Percentiles rank a stretch among this genome's conserved stretches.
Conservation (phyloP, 495 filamentous ascomycete genomes). For the Pyrenula aspistea region DNA sequence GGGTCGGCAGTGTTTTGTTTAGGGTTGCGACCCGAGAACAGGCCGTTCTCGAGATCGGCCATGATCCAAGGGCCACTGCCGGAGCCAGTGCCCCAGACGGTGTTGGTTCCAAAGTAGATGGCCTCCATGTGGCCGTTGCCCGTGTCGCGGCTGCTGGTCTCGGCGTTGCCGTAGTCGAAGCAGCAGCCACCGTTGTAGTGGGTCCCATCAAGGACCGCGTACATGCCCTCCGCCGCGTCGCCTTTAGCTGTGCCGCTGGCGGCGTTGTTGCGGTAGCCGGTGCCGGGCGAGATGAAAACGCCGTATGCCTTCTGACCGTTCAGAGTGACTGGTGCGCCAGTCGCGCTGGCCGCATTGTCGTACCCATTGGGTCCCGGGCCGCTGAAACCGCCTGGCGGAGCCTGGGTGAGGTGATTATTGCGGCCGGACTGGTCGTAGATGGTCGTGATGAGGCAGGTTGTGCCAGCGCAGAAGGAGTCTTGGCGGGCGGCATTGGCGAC, state of each 20-base stretch:
- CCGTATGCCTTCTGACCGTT: conserved; percentile 48
- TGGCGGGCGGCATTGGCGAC: conserved; percentile 44
- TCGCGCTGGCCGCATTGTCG: conserved; percentile 41
- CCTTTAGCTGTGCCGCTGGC: conserved; percentile 37
- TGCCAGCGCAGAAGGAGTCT: conserved; percentile 42
- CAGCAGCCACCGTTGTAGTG: conserved; percentile 47
- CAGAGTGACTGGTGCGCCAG: conserved; percentile 43
- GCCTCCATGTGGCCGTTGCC: conserved; percentile 50
- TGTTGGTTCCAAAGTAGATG: conserved; percentile 42
- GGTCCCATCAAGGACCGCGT: conserved; percentile 46
- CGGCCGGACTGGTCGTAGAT: conserved; percentile 49
- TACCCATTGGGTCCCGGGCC: conserved; percentile 41
- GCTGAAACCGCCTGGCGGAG: conserved; percentile 36
- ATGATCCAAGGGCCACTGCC: conserved; percentile 48
- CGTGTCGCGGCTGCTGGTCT: conserved; percentile 38
- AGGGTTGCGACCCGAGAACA: conserved; percentile 37
- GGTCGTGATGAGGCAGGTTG: conserved; percentile 44
- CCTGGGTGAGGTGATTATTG: conserved; percentile 46
- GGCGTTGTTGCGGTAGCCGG: conserved; percentile 42
- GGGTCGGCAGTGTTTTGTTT: conserved; percentile 31
- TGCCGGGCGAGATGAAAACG: conserved; percentile 42
- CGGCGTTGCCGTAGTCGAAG: conserved; percentile 52
- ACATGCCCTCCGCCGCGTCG: conserved; percentile 43
- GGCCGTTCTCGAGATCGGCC: conserved; percentile 48
- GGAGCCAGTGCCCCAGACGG: conserved; percentile 35